Conservation (phyloP, 2,329 filamentous ascomycete genomes). For the Aureobasidium sp. region DNA sequence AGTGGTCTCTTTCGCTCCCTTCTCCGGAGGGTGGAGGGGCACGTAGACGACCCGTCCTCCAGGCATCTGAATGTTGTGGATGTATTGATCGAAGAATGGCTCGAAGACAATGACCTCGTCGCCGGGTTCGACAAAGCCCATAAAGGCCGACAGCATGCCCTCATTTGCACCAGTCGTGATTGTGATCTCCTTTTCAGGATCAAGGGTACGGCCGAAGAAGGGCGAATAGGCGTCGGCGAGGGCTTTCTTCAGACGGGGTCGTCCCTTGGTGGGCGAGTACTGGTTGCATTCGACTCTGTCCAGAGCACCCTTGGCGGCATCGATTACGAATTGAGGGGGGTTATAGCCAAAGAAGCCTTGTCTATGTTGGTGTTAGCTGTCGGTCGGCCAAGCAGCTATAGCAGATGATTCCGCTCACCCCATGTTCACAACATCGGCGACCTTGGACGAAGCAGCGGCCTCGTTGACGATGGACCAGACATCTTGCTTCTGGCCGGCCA, state of each 20-base stretch:
- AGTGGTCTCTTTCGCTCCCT: slow-evolving; percentile 71
- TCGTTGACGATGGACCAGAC: slow-evolving; percentile 63
- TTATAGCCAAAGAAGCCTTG: slow-evolving; percentile 88
- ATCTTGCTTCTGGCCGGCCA: slow-evolving; percentile 51
- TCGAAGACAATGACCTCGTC: slow-evolving; percentile 98
- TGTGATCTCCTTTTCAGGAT: slow-evolving; percentile 88
- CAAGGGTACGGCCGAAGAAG: slow-evolving; percentile 70
- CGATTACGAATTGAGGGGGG: slow-evolving; percentile 79
- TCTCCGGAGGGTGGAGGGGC: slow-evolving; percentile 79
- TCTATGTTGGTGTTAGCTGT: not conserved
- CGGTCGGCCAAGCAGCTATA: not conserved
- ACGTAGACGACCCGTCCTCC: slow-evolving; percentile 93
- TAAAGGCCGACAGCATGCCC: slow-evolving; percentile 93
- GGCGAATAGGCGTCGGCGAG: slow-evolving; percentile 89
- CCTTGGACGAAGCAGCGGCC: slow-evolving; percentile 55
- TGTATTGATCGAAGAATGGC: slow-evolving; percentile 99
- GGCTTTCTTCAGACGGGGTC: slow-evolving; percentile 85
- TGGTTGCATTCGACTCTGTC: slow-evolving; percentile 96
- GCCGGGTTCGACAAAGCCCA: slow-evolving; percentile 90
- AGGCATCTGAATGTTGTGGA: slow-evolving; percentile 97
- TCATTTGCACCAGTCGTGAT: slow-evolving; percentile 91
- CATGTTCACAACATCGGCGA: slow-evolving; percentile 63
- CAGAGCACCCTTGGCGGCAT: slow-evolving; percentile 84
- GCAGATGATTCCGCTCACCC: slow-evolving; percentile 31
- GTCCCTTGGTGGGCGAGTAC: slow-evolving; percentile 92